Percentiles rank a stretch among this genome's conserved stretches.
Evolutionary conservation across 176 grass and related monocot genomes (phyloP).

Genomic region (Typha latifolia): DNA sequence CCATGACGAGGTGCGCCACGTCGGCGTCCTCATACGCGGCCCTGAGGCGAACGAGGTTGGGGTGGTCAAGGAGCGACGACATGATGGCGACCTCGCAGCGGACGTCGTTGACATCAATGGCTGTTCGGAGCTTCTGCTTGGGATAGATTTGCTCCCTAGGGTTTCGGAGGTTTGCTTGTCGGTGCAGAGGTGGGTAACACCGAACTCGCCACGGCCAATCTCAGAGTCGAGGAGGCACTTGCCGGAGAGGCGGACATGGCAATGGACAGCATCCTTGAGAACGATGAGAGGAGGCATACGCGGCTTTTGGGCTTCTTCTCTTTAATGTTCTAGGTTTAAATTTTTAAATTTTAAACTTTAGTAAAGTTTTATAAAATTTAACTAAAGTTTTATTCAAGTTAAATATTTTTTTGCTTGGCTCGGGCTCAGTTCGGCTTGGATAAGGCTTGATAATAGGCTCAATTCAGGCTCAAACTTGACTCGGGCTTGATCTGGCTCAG

Average conservation of each 20-base stretch:
- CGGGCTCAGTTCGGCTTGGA: too few species aligned
- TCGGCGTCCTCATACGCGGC: conserved; percentile 54
- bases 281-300: conserved; percentile 15
- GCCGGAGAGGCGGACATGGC: conserved; percentile 30
- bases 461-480: too few species aligned
- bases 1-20: conserved; percentile 77
- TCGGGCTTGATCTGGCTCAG: too few species aligned
- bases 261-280: conserved; percentile 55
- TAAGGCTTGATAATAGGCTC: too few species aligned
- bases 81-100: too few species aligned
- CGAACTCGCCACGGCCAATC: conserved; percentile 61
- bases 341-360: too few species aligned
- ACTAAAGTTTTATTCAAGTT: too few species aligned
- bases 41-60: conserved; percentile 41
- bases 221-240: conserved; percentile 46
- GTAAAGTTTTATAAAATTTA: too few species aligned
- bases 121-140: conserved; percentile 45
- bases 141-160: conserved; percentile 80
- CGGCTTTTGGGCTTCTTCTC: not conserved
- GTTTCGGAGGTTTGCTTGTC: conserved; percentile 42
- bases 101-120: conserved; percentile 60
- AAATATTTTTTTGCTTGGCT: too few species aligned
- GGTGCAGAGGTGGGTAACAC: conserved; percentile 49
- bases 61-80: conserved; percentile 54
- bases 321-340: too few species aligned